Evolutionary conservation across 2,329 filamentous ascomycete genomes (phyloP), one percentile per base, ranked within the genome.

Genomic region (Boeremia lycopersici): DNA sequence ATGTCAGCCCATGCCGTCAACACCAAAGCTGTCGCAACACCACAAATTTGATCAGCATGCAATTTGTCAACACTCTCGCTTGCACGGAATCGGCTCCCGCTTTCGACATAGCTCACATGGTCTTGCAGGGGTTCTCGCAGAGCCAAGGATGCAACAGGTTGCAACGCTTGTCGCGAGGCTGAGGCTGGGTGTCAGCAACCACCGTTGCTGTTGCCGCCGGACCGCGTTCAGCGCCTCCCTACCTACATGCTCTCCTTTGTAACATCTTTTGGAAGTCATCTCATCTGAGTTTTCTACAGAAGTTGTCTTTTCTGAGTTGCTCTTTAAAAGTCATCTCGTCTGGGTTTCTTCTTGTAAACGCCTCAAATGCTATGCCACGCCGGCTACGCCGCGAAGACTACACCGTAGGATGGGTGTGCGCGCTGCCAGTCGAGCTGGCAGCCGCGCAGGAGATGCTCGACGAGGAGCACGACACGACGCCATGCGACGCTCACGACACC

Each of bases 401-500:
- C 33, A 60, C 45, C 1, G 57, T 60, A 30, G 57, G 57, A 54
- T 62, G 60, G 54, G 36, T 62, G 31, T 62, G 57, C 42, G 60
- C 60, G 8, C 44, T 47, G 6, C 10, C 44, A 2, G 25, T 47
- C 11, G 44, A 47, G 26, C 33, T 47, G 4, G 44, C 44, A 12
- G 44, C 44, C 12, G 43, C 43, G 10, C 19, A 29, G 33, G 33
- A 36, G 12, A 17, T 46, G 43, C 43, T 46, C 34, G 45, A 48
- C 26, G 28, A 51, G 10, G 34, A 44, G 26, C 48, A 51, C 15
- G 28, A 13, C 0, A 39, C 33, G 2, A 34, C 12, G 1, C 15
- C 28, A 13, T 39, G 23, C 15, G 19, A 33, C 26, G 40, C 15
- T 7, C 12, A 45, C 23, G 40, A 49, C n/a, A 43, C 26, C 4